phyloP scores from a whole-genome alignment of 371 early-diverging fungal species.

The Fennellomyces sp. region DNA sequence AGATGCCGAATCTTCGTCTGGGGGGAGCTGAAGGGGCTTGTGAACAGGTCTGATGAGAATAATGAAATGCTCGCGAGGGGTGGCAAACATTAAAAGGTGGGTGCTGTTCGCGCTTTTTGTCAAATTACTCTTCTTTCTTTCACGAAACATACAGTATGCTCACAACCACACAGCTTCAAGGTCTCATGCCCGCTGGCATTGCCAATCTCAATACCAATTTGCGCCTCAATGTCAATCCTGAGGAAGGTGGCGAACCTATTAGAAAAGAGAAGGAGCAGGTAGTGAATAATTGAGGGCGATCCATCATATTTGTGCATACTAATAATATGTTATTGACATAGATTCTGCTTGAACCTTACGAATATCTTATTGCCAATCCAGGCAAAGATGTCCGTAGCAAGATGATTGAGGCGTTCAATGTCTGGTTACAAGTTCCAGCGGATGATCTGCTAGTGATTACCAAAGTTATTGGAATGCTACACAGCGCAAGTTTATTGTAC shows the following conservation, averaged over 20 bases:
- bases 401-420: constrained; percentile 87
- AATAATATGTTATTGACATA: too few relatives aligned
- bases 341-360: constrained; percentile 80
- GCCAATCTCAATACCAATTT: not conserved
- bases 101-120: constrained; percentile 3
- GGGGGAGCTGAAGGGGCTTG: too few relatives aligned
- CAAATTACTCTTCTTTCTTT: not conserved
- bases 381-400: constrained; percentile 92
- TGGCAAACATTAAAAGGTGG: too few relatives aligned
- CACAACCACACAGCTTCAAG: not conserved
- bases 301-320: too few relatives aligned
- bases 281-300: not conserved
- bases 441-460: constrained; percentile 70
- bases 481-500: constrained; percentile 90
- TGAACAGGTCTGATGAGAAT: too few relatives aligned
- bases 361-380: constrained; percentile 78
- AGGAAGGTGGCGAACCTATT: not conserved
- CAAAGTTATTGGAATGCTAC: constrained; percentile 91
- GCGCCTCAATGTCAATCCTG: constrained; percentile 3
- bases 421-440: constrained; percentile 82
- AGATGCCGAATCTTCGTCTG: too few relatives aligned
- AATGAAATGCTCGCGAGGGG: too few relatives aligned
- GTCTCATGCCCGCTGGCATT: not conserved
- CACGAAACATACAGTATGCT: not conserved
- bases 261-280: constrained; percentile 8